These are phyloP conservation scores for Coelastrella sp. DNA, from an alignment of 139 green algal genomes.

Conservation along the genomic window DNA sequence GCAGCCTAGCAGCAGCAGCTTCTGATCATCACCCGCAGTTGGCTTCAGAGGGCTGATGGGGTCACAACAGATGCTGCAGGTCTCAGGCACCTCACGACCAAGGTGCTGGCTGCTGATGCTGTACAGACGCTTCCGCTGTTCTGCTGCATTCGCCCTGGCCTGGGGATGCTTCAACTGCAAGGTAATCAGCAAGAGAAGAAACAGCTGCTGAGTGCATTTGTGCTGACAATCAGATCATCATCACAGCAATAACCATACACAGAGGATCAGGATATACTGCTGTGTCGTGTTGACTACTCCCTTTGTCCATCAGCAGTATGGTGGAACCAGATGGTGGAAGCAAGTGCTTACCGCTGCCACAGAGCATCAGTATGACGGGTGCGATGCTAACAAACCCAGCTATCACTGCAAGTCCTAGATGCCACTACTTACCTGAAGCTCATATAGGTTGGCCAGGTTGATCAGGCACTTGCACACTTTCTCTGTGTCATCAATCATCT, in stretches of 20 bases:
- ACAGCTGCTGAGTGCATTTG: no score
- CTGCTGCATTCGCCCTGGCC: neutral
- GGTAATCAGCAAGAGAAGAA: neutral
- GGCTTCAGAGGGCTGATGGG: constrained; percentile 27
- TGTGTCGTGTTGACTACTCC: no score
- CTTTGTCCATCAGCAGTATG: no score
- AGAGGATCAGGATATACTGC: no score
- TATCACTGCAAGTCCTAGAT: no score
- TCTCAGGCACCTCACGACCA: constrained; percentile 12
- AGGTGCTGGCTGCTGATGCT: constrained; percentile 1
- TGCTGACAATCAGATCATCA: no score
- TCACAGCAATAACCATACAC: no score
- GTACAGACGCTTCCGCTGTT: constrained; percentile 41
- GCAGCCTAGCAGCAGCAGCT: constrained; percentile 49
- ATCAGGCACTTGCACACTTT: constrained; percentile 59
- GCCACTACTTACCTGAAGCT: constrained; percentile 61
- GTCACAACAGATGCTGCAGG: constrained; percentile 43
- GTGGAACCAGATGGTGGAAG: no score
- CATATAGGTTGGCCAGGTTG: constrained; percentile 65
- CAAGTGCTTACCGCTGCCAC: no score
- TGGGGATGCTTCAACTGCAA: constrained; percentile 20
- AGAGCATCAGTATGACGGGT: no score
- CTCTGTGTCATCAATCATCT: constrained; percentile 49
- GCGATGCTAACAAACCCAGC: no score
- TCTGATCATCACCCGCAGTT: neutral